A percentile compares a stretch with the other conserved stretches of the same genome.
These are phyloP conservation scores for Jamesozyma spencerorum DNA, from an alignment of 805 yeast species.

Conservation along the genomic window DNA sequence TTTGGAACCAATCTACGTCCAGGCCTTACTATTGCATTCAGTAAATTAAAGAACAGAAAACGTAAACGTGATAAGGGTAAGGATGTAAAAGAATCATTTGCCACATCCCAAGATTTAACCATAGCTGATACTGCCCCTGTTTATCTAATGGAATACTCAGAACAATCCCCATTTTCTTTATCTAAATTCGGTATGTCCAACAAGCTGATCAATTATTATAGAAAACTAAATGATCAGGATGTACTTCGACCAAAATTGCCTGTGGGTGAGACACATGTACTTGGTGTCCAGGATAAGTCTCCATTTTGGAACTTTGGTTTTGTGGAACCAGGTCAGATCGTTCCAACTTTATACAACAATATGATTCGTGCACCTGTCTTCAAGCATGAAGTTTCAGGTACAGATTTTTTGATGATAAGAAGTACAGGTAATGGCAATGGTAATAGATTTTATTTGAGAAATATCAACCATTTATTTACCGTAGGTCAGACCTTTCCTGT, in stretches of 20 bases:
- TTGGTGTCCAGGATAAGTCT: constrained; percentile 92
- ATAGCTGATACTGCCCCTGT: constrained; percentile 74
- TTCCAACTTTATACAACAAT: constrained; percentile 87
- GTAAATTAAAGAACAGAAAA: constrained; percentile 68
- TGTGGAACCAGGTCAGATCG: constrained; percentile 88
- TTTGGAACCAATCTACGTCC: constrained; percentile 58
- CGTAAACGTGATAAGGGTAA: constrained; percentile 85
- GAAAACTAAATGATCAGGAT: constrained; percentile 76
- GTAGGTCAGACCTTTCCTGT: constrained; percentile 93
- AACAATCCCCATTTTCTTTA: constrained; percentile 73
- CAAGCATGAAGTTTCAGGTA: constrained; percentile 65
- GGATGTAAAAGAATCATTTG: constrained; percentile 64
- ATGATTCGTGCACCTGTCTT: constrained; percentile 89
- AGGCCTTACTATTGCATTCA: constrained; percentile 65
- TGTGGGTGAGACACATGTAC: constrained; percentile 88
- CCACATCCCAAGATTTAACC: constrained; percentile 64
- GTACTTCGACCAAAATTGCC: constrained; percentile 76
- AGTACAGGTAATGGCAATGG: constrained; percentile 74
- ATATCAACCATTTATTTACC: constrained; percentile 62
- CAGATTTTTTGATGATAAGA: constrained; percentile 75
- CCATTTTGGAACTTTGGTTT: constrained; percentile 98
- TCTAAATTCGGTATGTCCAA: constrained; percentile 95
- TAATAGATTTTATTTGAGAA: constrained; percentile 59
- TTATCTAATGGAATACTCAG: constrained; percentile 79
- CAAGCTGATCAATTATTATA: constrained; percentile 82